phyloP scores from a whole-genome alignment of 2,329 filamentous ascomycete species.

The Neopestalotiopsis clavispora region DNA sequence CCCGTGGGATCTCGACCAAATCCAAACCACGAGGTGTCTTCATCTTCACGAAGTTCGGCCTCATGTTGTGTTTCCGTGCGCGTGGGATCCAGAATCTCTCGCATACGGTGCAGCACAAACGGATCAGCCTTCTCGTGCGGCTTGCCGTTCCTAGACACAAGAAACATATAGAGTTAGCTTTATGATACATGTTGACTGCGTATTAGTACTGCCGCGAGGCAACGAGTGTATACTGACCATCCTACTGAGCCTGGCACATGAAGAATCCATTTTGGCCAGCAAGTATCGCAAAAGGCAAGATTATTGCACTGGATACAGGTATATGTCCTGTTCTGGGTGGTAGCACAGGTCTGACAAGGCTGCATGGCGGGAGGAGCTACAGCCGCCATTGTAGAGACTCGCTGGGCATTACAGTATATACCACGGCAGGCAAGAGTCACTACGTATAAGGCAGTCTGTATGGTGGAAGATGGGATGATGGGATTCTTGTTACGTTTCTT shows the following conservation, averaged over 20 bases:
- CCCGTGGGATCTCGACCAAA: constrained; percentile 36
- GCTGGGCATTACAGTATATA: constrained; percentile 3
- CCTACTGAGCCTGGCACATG: constrained; percentile 20
- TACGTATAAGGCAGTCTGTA: neutral
- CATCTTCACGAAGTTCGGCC: constrained; percentile 35
- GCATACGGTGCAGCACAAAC: constrained; percentile 33
- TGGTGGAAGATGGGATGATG: neutral
- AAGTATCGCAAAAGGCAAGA: constrained; percentile 16
- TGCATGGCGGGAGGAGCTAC: constrained; percentile 6
- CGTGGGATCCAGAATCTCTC: constrained; percentile 36
- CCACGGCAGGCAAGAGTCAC: neutral
- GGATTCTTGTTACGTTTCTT: constrained; percentile 9
- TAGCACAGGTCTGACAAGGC: constrained; percentile 16
- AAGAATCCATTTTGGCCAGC: constrained; percentile 24
- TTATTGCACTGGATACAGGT: constrained; percentile 18
- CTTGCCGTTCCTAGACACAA: constrained; percentile 33
- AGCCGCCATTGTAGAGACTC: constrained; percentile 10
- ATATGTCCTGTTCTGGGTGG: constrained; percentile 9
- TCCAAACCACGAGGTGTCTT: constrained; percentile 39
- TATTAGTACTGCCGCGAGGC: neutral
- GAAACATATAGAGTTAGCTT: constrained; percentile 22
- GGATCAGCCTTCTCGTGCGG: constrained; percentile 38
- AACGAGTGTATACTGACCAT: constrained; percentile 16
- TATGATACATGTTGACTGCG: neutral
- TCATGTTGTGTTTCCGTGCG: constrained; percentile 37